phyloP scores from a whole-genome alignment of 1,284 basidiomycete species.

The Cutaneotrichosporon curvatum region DNA sequence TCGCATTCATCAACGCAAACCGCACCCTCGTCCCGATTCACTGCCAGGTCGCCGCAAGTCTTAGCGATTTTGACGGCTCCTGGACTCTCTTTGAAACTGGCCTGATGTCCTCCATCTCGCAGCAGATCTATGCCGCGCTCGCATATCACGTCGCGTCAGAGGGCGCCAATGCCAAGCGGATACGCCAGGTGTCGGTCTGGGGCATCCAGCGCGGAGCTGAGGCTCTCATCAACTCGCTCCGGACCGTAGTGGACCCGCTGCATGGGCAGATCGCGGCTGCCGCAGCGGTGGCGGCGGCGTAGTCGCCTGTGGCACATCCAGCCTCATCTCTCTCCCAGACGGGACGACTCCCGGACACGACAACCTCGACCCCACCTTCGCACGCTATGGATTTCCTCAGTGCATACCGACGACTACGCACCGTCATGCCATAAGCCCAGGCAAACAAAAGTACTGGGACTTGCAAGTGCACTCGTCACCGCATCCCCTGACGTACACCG shows the following conservation, averaged over 20 bases:
- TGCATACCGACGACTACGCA: background rate
- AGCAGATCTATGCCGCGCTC: slow-evolving; percentile 72
- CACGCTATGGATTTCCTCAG: too few relatives aligned
- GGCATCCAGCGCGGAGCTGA: slow-evolving; percentile 66
- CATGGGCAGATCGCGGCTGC: slow-evolving; percentile 20
- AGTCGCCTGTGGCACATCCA: background rate
- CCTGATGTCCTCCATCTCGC: slow-evolving; percentile 37
- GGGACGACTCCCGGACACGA: too few relatives aligned
- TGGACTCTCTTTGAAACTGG: slow-evolving; percentile 58
- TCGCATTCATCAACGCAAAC: slow-evolving; percentile 96
- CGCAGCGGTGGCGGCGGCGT: background rate
- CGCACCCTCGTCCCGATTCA: slow-evolving; percentile 85
- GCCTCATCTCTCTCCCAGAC: background rate
- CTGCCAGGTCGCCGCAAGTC: slow-evolving; percentile 70
- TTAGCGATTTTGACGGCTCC: slow-evolving; percentile 75
- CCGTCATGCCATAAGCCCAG: too few relatives aligned
- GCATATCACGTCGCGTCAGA: slow-evolving; percentile 80
- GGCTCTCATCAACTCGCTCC: slow-evolving; percentile 56
- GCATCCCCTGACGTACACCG: too few relatives aligned
- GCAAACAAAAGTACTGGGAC: too few relatives aligned
- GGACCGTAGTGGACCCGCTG: slow-evolving; percentile 51
- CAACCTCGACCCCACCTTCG: too few relatives aligned
- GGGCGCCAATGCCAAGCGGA: slow-evolving; percentile 73
- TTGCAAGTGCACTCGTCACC: too few relatives aligned
- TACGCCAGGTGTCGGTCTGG: slow-evolving; percentile 80